phyloP scores from a whole-genome alignment of 352 stramenopile genomes.

The Phytophthora kernoviae region DNA sequence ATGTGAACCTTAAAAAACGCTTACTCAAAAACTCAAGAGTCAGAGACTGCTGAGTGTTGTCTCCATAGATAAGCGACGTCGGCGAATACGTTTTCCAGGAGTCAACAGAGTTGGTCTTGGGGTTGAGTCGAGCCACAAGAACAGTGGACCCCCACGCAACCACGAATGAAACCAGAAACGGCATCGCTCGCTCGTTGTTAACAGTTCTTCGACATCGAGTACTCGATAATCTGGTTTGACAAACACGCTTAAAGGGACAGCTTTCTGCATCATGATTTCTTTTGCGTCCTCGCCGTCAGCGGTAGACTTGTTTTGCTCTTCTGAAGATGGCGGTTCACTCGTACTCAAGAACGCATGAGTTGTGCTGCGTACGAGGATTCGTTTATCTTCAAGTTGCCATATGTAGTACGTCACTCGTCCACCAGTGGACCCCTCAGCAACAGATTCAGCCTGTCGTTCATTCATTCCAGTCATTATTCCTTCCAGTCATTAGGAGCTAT shows the following conservation, averaged over 20 bases:
- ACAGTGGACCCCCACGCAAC: slow-evolving; percentile 67
- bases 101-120: slow-evolving; percentile 28
- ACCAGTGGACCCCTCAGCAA: slow-evolving; percentile 26
- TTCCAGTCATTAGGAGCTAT: background rate
- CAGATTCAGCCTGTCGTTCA: slow-evolving; percentile 18
- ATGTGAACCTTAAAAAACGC: slow-evolving; percentile 18
- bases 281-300: slow-evolving; percentile 7
- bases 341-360: slow-evolving; percentile 35
- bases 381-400: slow-evolving; percentile 60
- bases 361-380: slow-evolving; percentile 66
- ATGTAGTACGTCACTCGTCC: slow-evolving; percentile 60
- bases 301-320: background rate
- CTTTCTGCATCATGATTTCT: slow-evolving; percentile 4
- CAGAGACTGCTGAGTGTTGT: slow-evolving; percentile 28
- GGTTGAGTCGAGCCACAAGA: slow-evolving; percentile 53
- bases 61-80: slow-evolving; percentile 46
- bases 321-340: background rate
- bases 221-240: slow-evolving; percentile 72
- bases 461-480: background rate
- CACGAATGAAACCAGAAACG: slow-evolving; percentile 81
- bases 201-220: slow-evolving; percentile 55
- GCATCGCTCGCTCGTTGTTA: slow-evolving; percentile 64
- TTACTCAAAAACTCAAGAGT: slow-evolving; percentile 65
- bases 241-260: slow-evolving; percentile 57
- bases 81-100: slow-evolving; percentile 60